Percentiles rank a stretch among this genome's conserved stretches.
These are phyloP conservation scores for Sphagnum tenellum DNA, from an alignment of 225 moss, liverwort and hornwort genomes.

Conservation along the genomic window DNA sequence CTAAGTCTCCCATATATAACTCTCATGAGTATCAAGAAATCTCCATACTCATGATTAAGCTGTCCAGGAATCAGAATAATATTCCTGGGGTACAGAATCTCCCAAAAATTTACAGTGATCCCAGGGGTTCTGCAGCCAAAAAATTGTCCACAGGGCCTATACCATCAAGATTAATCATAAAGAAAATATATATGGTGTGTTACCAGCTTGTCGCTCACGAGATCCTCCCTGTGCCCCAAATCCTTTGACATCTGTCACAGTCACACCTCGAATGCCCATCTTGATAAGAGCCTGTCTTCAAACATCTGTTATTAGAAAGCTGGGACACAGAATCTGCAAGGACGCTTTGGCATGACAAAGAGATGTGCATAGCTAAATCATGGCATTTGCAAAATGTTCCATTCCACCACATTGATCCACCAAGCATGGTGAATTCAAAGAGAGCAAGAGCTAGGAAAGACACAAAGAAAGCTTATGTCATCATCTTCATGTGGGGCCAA, in stretches of 20 bases:
- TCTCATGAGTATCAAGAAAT: too few species aligned
- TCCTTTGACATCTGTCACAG: constrained; percentile 39
- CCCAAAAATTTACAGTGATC: too few species aligned
- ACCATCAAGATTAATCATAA: too few species aligned
- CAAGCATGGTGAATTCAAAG: background rate
- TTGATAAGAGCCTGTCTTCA: constrained; percentile 22
- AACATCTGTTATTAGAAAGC: background rate
- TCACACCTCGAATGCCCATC: constrained; percentile 46
- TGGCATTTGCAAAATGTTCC: background rate
- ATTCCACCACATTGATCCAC: background rate
- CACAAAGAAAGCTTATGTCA: background rate
- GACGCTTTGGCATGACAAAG: too few species aligned
- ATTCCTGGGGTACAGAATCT: too few species aligned
- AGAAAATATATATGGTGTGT: too few species aligned
- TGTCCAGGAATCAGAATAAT: too few species aligned
- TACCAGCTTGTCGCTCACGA: constrained; percentile 39
- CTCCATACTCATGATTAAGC: too few species aligned
- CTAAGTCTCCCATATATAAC: too few species aligned
- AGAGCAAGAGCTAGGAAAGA: too few species aligned
- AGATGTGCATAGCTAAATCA: background rate
- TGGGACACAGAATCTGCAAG: background rate
- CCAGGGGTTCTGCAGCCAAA: too few species aligned
- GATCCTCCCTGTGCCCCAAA: constrained; percentile 52
- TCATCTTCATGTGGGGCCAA: background rate
- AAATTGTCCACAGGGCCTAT: too few species aligned